phyloP scores from a whole-genome alignment of 768 basidiomycete species.

The Boletus tylopilopsis region DNA sequence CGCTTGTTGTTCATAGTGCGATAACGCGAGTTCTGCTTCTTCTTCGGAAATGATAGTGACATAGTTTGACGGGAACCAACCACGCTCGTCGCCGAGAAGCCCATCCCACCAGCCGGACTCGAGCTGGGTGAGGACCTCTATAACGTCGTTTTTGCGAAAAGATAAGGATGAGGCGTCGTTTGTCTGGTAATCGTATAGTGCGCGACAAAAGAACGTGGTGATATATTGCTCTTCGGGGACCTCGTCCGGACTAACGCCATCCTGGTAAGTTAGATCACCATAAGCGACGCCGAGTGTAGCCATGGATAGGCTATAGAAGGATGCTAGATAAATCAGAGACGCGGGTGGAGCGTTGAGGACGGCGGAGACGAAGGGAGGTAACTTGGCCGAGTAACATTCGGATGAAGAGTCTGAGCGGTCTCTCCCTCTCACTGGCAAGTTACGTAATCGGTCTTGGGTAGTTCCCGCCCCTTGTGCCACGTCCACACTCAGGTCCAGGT shows the following conservation, averaged over 20 bases:
- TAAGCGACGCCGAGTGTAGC: conserved; percentile 25
- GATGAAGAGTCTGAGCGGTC: conserved; percentile 10
- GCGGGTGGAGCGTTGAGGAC: conserved; percentile 5
- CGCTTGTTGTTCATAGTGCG: conserved; percentile 22
- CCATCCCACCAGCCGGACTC: conserved; percentile 99
- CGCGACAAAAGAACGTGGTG: conserved; percentile 81
- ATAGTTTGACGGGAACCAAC: conserved; percentile 98
- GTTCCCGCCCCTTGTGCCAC: conserved; percentile 9
- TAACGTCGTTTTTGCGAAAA: conserved; percentile 83
- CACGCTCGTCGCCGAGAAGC: conserved; percentile 80
- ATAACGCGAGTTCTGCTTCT: conserved; percentile 68
- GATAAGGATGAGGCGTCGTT: conserved; percentile 85
- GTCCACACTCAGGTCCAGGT: too few relatives aligned
- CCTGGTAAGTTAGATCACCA: conserved; percentile 16
- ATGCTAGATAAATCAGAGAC: background rate
- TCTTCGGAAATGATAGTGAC: conserved; percentile 75
- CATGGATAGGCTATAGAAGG: conserved; percentile 17
- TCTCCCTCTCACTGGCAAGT: conserved; percentile 10
- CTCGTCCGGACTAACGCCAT: conserved; percentile 25
- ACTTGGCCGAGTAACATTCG: conserved; percentile 16
- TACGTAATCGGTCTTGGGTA: conserved; percentile 22
- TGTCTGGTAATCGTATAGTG: conserved; percentile 89
- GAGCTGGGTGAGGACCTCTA: conserved; percentile 88
- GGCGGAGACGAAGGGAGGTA: conserved; percentile 7
- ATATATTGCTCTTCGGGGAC: conserved; percentile 55